phyloP scores from a whole-genome alignment of 768 basidiomycete species.

The Kwoniella bestiolae region DNA sequence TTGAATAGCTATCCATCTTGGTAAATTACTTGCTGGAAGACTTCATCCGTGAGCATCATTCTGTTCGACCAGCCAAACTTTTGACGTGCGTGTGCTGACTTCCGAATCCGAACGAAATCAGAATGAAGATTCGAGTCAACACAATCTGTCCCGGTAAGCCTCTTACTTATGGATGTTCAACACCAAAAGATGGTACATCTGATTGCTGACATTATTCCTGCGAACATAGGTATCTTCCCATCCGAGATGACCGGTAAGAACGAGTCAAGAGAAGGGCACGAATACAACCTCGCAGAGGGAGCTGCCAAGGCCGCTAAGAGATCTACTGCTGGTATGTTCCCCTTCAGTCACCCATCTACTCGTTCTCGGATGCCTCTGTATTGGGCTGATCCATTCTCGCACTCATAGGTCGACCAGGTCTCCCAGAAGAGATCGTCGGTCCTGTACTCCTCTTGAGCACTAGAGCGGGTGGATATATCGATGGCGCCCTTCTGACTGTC shows the following conservation, averaged over 20 bases:
- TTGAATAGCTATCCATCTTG: slow-evolving; percentile 36
- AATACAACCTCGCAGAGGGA: slow-evolving; percentile 30
- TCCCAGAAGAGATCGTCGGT: slow-evolving; percentile 53
- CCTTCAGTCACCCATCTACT: not conserved
- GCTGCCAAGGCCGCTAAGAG: slow-evolving; percentile 32
- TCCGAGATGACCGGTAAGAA: slow-evolving; percentile 53
- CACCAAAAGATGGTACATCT: no score
- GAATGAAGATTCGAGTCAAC: slow-evolving; percentile 56
- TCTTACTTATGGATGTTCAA: no score
- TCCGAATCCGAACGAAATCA: slow-evolving; percentile 3
- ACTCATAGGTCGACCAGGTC: slow-evolving; percentile 45
- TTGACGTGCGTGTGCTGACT: not conserved
- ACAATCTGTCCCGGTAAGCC: slow-evolving; percentile 50
- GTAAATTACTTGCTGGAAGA: slow-evolving; percentile 43
- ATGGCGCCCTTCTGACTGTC: slow-evolving; percentile 44
- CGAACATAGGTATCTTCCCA: slow-evolving; percentile 42
- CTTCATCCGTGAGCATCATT: slow-evolving; percentile 46
- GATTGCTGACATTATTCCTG: no score
- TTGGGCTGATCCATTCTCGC: not conserved
- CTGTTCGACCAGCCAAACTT: not conserved
- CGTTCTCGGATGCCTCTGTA: no score
- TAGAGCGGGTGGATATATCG: slow-evolving; percentile 47
- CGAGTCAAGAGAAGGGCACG: slow-evolving; percentile 17
- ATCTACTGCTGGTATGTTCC: slow-evolving; percentile 28
- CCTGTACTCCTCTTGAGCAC: slow-evolving; percentile 47